These are phyloP conservation scores for Deinandra increscens DNA, from an alignment of 129 eudicot species.

Conservation along the genomic window DNA sequence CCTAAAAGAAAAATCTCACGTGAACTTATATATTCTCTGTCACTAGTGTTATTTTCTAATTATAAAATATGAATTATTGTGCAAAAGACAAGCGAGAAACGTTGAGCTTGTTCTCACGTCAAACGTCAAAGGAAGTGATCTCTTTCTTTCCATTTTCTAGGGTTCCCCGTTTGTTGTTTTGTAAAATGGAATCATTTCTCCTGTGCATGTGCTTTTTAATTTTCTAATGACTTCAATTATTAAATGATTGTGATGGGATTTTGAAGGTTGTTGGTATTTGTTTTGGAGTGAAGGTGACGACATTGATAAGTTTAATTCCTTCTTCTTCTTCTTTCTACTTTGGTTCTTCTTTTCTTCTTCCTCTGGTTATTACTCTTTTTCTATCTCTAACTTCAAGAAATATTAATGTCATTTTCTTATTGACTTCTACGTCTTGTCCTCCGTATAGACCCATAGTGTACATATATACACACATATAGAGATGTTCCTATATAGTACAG, in stretches of 20 bases:
- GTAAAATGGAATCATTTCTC: neutral
- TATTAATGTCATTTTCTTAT: too few species aligned
- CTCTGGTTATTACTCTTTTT: slow-evolving; percentile 9
- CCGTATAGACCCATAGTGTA: too few species aligned
- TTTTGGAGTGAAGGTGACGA: slow-evolving; percentile 30
- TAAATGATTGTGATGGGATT: slow-evolving; percentile 43
- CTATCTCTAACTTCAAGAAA: too few species aligned
- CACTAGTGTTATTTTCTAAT: neutral
- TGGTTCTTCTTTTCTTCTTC: neutral
- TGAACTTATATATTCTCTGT: neutral
- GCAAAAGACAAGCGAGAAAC: neutral
- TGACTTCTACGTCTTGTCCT: too few species aligned
- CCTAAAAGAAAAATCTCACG: neutral
- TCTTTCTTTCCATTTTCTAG: slow-evolving; percentile 3
- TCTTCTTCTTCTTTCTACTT: too few species aligned
- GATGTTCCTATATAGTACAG: too few species aligned
- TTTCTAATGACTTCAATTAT: neutral
- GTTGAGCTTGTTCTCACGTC: slow-evolving; percentile 7
- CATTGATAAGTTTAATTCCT: neutral
- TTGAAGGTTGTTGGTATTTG: slow-evolving; percentile 23
- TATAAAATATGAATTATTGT: neutral
- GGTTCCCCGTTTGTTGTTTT: slow-evolving; percentile 5
- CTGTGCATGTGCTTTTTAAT: neutral
- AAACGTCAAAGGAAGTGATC: slow-evolving; percentile 12
- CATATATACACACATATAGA: too few species aligned